Base-by-base conservation (phyloP, 148 eudicot species). In the Dianthus caryophyllus region DNA sequence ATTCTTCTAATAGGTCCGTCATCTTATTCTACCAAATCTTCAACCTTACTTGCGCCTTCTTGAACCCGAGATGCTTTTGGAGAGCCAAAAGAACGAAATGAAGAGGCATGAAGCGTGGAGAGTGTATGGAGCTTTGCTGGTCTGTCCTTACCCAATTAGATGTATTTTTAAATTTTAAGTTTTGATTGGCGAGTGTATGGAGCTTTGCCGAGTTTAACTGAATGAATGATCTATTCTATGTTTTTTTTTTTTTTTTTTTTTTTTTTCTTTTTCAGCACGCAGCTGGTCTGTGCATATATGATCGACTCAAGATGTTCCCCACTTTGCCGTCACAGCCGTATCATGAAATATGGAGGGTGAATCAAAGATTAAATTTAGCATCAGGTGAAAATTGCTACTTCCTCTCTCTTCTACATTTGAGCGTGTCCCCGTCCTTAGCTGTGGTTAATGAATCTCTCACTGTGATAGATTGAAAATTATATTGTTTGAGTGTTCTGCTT, bases 21-120 rank as follows among this genome's bases (percentile, higher is more conserved):
- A 78, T 68, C 83, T 83, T 71, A 75, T 85, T 68, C 68, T 88
- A 68, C 95, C 95, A 71, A 88, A 88, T 78, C 81, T 88, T 46
- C 85, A 80, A 74, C 75, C 86, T 22, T 88, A 85, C 46, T 65
- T 88, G 73, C 74, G 74, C 48, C 86, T 88, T 67, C 95, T 88
- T 67, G 95, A 85, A 70, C 82, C 85, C 48, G 95, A 88, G 78
- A 82, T 88, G 86, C 83, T 78, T 70, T 81, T 81, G 14, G 84
- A 83, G 65, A 78, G 73, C 50, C 88, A 82, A 75, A 88, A 82
- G 77, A 85, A 85, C 69, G 90, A 83, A 73, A 78, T 82, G 78
- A 88, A 85, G 60, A 80, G 95, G 77, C 79, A 78, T 52, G 95
- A 88, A 81, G 88, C 95, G 61, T 88, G 90, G 88, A 85, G 86